A percentile compares a stretch with the other conserved stretches of the same genome.
Evolutionary conservation across 2,329 filamentous ascomycete genomes (phyloP).

Genomic region (Curvularia lunata): DNA sequence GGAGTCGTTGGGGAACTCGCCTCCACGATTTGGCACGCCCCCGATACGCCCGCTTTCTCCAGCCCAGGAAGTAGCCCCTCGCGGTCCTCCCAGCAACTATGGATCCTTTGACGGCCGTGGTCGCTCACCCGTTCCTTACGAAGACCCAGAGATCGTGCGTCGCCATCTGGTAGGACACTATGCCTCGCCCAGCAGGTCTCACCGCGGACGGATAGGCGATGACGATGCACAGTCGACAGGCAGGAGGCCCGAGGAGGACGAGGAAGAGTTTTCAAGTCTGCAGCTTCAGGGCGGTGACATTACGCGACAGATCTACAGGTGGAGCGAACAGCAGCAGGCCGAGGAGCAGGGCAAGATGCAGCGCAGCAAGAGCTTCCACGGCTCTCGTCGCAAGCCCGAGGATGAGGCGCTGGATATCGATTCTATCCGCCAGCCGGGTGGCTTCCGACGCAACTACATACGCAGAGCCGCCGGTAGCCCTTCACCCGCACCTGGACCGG

Average conservation of each 20-base stretch:
- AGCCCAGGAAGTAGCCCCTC: conserved; percentile 51
- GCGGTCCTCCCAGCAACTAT: conserved; percentile 72
- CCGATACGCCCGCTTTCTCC: conserved; percentile 65
- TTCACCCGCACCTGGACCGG: conserved; percentile 54
- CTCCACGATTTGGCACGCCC: conserved; percentile 69
- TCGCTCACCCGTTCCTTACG: conserved; percentile 67
- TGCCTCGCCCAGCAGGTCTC: conserved; percentile 46
- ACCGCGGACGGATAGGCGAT: conserved; percentile 33
- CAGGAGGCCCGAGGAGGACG: conserved; percentile 54
- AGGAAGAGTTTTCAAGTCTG: conserved; percentile 90
- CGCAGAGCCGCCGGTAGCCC: conserved; percentile 75
- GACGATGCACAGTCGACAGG: conserved; percentile 35
- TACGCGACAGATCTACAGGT: conserved; percentile 92
- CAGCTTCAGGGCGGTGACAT: conserved; percentile 93
- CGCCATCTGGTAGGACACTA: conserved; percentile 74
- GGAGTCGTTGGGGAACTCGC: conserved; percentile 72
- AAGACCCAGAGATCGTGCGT: conserved; percentile 90
- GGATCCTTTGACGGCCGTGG: conserved; percentile 80
- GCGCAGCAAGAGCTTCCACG: conserved; percentile 87
- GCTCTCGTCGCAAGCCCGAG: conserved; percentile 78
- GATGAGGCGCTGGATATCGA: conserved; percentile 83
- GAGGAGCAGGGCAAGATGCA: conserved; percentile 67
- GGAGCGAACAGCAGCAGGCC: conserved; percentile 86
- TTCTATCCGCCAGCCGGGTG: conserved; percentile 89
- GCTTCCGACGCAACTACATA: conserved; percentile 89